A percentile compares a stretch with the other conserved stretches of the same genome.
These are phyloP conservation scores for Blastocladiella britannica DNA, from an alignment of 192 early-diverging fungal genomes.

Conservation along the genomic window DNA sequence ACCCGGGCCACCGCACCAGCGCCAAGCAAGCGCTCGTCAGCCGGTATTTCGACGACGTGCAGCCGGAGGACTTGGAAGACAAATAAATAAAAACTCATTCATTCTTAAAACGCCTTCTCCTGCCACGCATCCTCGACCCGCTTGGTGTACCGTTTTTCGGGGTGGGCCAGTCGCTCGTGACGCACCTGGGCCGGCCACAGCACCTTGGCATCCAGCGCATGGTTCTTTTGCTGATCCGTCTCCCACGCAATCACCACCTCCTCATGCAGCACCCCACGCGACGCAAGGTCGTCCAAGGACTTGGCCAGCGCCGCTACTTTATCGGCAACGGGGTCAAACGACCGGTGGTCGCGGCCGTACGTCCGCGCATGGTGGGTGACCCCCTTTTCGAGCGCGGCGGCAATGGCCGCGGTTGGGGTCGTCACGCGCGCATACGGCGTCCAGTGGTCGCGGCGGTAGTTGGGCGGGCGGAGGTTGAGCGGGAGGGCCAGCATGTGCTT, in stretches of 20 bases:
- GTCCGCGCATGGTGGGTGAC: too few relatives aligned
- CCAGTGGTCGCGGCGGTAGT: background rate
- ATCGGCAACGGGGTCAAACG: background rate
- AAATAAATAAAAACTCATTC: too few relatives aligned
- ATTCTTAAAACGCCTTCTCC: too few relatives aligned
- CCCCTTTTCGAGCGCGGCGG: too few relatives aligned
- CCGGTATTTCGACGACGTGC: conserved; percentile 48
- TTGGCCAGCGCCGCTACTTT: background rate
- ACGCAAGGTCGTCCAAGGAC: background rate
- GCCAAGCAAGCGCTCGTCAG: conserved; percentile 61
- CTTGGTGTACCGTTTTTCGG: background rate
- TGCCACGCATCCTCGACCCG: background rate
- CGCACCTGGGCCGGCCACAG: background rate
- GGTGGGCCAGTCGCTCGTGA: background rate
- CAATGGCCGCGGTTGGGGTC: too few relatives aligned
- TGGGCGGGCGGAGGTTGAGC: background rate
- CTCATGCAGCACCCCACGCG: background rate
- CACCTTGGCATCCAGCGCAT: background rate
- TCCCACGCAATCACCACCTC: background rate
- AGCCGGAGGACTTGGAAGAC: too few relatives aligned
- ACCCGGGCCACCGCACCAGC: conserved; percentile 57
- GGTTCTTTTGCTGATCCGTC: background rate
- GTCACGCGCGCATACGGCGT: too few relatives aligned
- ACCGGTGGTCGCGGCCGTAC: background rate
- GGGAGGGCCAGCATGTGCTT: background rate